Percentiles rank a stretch among this genome's conserved stretches.
Evolutionary conservation across 2,329 filamentous ascomycete genomes (phyloP).

Genomic region (Fonsecaea nubica): DNA sequence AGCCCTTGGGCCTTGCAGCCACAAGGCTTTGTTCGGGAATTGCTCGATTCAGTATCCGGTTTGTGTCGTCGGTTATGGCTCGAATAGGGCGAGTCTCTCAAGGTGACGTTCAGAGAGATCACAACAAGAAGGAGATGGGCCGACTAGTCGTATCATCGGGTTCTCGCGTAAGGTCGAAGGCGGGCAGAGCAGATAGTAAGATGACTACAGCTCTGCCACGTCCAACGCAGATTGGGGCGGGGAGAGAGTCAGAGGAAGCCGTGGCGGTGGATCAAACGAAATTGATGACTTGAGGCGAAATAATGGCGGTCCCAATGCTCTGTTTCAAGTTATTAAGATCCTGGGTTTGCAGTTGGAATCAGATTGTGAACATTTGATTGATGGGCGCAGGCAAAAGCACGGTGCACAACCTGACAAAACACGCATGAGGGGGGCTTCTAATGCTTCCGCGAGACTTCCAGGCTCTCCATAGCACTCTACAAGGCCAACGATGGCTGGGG

Average conservation of each 20-base stretch:
- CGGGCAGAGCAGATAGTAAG: slow-evolving; percentile 19
- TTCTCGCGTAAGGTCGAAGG: slow-evolving; percentile 10
- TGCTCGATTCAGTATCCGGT: slow-evolving; percentile 3
- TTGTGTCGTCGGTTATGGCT: slow-evolving; percentile 3
- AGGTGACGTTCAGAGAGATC: slow-evolving; percentile 2
- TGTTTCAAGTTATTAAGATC: slow-evolving; percentile 21
- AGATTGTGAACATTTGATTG: slow-evolving; percentile 7
- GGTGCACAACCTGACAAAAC: slow-evolving; percentile 25
- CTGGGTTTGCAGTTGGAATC: slow-evolving; percentile 10
- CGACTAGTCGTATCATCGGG: slow-evolving; percentile 16
- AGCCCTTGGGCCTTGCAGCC: slow-evolving; percentile 23
- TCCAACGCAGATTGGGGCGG: slow-evolving; percentile 26
- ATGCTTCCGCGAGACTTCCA: slow-evolving; percentile 10
- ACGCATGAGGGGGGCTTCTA: slow-evolving; percentile 15
- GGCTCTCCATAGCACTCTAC: slow-evolving; percentile 11
- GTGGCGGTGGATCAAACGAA: slow-evolving; percentile 12
- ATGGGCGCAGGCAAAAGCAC: slow-evolving; percentile 22
- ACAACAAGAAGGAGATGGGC: slow-evolving; percentile 2
- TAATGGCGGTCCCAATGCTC: slow-evolving; percentile 16
- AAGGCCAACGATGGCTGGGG: slow-evolving; percentile 3
- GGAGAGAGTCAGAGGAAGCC: background rate
- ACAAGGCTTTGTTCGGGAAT: slow-evolving; percentile 27
- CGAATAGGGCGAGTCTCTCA: background rate
- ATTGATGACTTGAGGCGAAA: slow-evolving; percentile 25
- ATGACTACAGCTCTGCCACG: slow-evolving; percentile 28